Percentiles rank a stretch among this genome's conserved stretches.
Evolutionary conservation across 257 asterid species (phyloP).

Genomic region (Primulina eburnea): DNA sequence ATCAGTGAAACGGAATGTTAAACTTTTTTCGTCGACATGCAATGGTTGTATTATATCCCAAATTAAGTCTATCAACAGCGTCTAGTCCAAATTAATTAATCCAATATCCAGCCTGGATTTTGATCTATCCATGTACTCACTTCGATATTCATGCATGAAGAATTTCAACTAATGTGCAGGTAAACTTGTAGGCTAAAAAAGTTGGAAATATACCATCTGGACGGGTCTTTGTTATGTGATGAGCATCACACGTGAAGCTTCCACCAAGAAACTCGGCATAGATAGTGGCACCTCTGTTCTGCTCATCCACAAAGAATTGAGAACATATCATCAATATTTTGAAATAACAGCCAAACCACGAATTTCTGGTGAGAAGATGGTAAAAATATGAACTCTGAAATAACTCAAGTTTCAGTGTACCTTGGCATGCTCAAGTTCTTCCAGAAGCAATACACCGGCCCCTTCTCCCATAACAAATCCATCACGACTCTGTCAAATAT

Average conservation of each 20-base stretch:
- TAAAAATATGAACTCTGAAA: conserved; percentile 5
- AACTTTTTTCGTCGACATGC: too few species aligned
- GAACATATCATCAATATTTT: conserved; percentile 5
- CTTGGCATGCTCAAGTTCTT: conserved; percentile 96
- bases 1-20: too few species aligned
- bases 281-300: conserved; percentile 91
- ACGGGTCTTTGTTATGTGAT: conserved; percentile 97
- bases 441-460: conserved; percentile 85
- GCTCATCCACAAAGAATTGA: conserved; percentile 30
- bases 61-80: too few species aligned
- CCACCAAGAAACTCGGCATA: conserved; percentile 98
- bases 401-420: conserved; percentile 31
- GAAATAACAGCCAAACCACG: background rate
- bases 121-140: too few species aligned
- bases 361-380: background rate
- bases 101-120: too few species aligned
- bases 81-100: too few species aligned
- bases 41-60: too few species aligned
- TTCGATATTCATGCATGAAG: conserved; percentile 1
- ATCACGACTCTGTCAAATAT: conserved; percentile 67
- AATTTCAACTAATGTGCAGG: conserved; percentile 3
- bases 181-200: conserved; percentile 17
- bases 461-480: conserved; percentile 99
- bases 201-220: conserved; percentile 62
- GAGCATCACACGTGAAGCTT: conserved; percentile 95